Evolutionary conservation across 2,329 filamentous ascomycete species (phyloP).

Genomic region (Cladophialophora chaetospira): DNA sequence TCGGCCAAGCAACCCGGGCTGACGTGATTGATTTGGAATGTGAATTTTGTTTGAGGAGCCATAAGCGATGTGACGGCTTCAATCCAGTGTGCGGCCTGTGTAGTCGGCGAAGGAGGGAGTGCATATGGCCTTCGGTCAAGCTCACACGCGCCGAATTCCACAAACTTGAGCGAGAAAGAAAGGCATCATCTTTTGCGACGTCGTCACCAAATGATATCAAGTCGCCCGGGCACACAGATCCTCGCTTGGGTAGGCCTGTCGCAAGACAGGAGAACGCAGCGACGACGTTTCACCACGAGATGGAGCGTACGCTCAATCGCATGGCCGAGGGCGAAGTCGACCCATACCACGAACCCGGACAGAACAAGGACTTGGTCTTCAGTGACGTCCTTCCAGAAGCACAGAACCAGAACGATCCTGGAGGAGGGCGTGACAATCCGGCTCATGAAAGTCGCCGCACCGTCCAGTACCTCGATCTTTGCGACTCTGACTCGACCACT

Average conservation of each 20-base stretch:
- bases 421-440: neutral
- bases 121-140: neutral
- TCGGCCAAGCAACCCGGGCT: neutral
- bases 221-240: neutral
- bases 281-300: neutral
- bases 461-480: neutral
- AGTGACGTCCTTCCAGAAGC: neutral
- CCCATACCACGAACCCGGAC: neutral
- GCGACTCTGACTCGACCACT: neutral
- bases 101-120: neutral
- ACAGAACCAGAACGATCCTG: neutral
- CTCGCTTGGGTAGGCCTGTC: neutral
- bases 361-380: conserved; percentile 1
- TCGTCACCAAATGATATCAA: neutral
- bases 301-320: neutral
- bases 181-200: neutral
- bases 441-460: neutral
- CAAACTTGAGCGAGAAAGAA: neutral
- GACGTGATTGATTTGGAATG: neutral
- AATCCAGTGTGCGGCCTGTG: neutral
- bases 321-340: neutral
- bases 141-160: neutral
- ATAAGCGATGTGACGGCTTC: neutral
- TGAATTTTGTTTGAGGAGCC: neutral
- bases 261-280: neutral